These are phyloP conservation scores for Alternaria sp. DNA, from an alignment of 2,329 filamentous ascomycete species.

Conservation along the genomic window DNA sequence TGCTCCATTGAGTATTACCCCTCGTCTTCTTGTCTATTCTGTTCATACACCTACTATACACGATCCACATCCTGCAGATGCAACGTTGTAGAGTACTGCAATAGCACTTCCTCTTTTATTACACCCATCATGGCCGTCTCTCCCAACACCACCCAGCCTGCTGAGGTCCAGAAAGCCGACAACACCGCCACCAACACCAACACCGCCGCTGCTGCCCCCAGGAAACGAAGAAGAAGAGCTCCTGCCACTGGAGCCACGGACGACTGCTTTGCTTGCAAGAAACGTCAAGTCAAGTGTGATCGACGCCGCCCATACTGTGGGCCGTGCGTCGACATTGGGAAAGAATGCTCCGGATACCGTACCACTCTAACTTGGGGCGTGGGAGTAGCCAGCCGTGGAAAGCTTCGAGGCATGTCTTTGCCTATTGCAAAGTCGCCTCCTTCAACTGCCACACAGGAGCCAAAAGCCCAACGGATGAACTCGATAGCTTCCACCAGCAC, in stretches of 20 bases:
- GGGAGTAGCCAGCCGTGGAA: constrained; percentile 92
- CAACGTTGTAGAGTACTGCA: constrained; percentile 34
- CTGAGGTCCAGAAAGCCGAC: constrained; percentile 44
- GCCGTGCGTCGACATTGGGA: constrained; percentile 88
- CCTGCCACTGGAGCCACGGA: constrained; percentile 87
- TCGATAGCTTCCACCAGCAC: constrained; percentile 30
- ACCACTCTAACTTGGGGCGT: constrained; percentile 97
- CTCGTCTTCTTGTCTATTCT: constrained; percentile 45
- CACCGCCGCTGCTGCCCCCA: constrained; percentile 45
- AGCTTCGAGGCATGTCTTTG: constrained; percentile 86
- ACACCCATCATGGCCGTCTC: constrained; percentile 42
- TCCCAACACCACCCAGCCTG: constrained; percentile 39
- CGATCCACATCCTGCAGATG: constrained; percentile 42
- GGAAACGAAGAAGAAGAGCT: constrained; percentile 82
- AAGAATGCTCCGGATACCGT: constrained; percentile 95
- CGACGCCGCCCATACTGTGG: constrained; percentile 92
- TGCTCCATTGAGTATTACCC: constrained; percentile 48
- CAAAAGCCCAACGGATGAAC: constrained; percentile 34
- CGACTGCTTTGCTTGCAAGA: constrained; percentile 93
- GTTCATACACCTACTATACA: constrained; percentile 41
- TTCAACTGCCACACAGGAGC: constrained; percentile 33
- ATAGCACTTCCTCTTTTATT: constrained; percentile 26
- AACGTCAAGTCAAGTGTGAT: constrained; percentile 85
- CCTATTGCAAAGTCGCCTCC: constrained; percentile 60
- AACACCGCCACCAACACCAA: constrained; percentile 33